Evolutionary conservation across 2,329 filamentous ascomycete species (phyloP).

Genomic region (Emericellopsis atlantica): DNA sequence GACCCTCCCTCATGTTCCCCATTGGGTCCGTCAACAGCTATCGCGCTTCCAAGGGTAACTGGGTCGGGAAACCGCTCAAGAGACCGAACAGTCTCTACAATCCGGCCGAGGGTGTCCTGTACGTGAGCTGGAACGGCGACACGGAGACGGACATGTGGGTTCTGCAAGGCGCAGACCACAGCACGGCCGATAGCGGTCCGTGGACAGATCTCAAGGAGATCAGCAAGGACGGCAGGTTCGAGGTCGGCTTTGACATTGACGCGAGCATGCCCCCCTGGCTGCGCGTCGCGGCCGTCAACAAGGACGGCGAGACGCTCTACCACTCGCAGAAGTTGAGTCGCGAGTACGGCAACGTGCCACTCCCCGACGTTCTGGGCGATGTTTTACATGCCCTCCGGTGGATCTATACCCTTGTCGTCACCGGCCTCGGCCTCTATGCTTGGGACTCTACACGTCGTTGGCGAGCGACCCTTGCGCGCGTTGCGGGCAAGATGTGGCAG

Average conservation of each 20-base stretch:
- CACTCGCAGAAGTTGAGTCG: background rate
- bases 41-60: conserved; percentile 38
- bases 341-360: background rate
- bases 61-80: conserved; percentile 30
- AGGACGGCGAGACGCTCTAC: conserved; percentile 1
- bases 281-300: conserved; percentile 1
- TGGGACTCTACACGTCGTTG: background rate
- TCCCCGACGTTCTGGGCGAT: background rate
- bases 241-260: background rate
- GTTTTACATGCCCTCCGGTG: background rate
- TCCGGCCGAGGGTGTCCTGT: conserved; percentile 14
- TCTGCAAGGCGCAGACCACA: conserved; percentile 8
- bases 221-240: conserved; percentile 1
- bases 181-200: background rate
- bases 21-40: conserved; percentile 34
- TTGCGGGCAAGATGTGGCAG: background rate
- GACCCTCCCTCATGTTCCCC: conserved; percentile 16
- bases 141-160: conserved; percentile 32
- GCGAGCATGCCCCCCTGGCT: conserved; percentile 1
- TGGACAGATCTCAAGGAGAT: background rate
- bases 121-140: conserved; percentile 42
- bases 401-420: background rate
- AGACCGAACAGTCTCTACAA: conserved; percentile 11
- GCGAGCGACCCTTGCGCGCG: background rate
- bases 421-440: background rate